These are phyloP conservation scores for Kodamaea laetipori DNA, from an alignment of 805 yeast species.

Conservation along the genomic window DNA sequence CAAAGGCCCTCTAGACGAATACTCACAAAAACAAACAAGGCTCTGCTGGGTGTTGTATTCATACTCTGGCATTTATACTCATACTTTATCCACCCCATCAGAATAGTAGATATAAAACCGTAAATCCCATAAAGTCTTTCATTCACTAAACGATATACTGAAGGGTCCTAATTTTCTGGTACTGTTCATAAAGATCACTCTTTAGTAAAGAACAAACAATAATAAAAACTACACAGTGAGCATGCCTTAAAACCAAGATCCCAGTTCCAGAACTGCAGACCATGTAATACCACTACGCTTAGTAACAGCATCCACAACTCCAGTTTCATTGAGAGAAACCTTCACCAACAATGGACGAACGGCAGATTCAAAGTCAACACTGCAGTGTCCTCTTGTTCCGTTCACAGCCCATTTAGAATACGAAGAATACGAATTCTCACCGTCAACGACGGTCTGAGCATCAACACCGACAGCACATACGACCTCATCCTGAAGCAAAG, in stretches of 20 bases:
- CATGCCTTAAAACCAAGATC: neutral
- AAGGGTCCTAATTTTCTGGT: too few species aligned
- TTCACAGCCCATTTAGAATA: slow-evolving; percentile 4
- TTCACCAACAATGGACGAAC: slow-evolving; percentile 1
- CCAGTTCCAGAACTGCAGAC: slow-evolving; percentile 1
- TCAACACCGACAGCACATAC: slow-evolving; percentile 12
- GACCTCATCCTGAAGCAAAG: slow-evolving; percentile 6
- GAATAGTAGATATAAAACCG: too few species aligned
- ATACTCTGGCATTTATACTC: too few species aligned
- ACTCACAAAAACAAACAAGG: too few species aligned
- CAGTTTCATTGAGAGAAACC: neutral
- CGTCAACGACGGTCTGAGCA: slow-evolving; percentile 4
- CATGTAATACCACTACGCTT: neutral
- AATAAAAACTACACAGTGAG: too few species aligned
- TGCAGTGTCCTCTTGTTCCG: slow-evolving; percentile 12
- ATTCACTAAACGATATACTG: too few species aligned
- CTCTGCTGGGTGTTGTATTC: too few species aligned
- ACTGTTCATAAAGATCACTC: too few species aligned
- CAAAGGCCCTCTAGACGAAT: too few species aligned
- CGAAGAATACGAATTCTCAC: neutral
- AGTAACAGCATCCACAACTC: neutral
- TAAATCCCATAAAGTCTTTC: too few species aligned
- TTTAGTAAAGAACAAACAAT: too few species aligned
- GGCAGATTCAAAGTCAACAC: slow-evolving; percentile 9
- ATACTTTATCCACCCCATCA: too few species aligned